These are phyloP conservation scores for Dinochytrium kinnereticum DNA, from an alignment of 371 early-diverging fungal species.

Conservation along the genomic window DNA sequence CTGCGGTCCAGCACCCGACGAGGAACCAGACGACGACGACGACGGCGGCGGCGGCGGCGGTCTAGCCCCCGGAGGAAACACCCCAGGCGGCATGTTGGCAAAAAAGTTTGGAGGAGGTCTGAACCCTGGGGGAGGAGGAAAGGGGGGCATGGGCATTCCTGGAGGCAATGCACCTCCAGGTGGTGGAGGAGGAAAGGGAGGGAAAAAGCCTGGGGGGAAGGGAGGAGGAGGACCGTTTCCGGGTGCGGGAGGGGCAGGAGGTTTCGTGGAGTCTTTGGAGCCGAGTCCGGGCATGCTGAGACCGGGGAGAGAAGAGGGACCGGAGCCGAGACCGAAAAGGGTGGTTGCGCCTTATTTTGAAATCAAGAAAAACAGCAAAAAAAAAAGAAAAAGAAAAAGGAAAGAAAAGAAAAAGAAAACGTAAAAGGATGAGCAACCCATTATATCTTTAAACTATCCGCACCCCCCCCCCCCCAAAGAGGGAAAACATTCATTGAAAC, in stretches of 20 bases:
- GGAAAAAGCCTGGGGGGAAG: neutral
- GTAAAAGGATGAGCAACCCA: too few species aligned
- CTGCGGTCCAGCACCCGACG: slow-evolving; percentile 13
- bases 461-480: too few species aligned
- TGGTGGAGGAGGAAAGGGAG: slow-evolving; percentile 19
- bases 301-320: slow-evolving; percentile 6
- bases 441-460: too few species aligned
- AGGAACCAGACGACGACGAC: slow-evolving; percentile 15
- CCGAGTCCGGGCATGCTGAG: slow-evolving; percentile 11
- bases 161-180: slow-evolving; percentile 10
- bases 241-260: neutral
- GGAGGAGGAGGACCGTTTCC: neutral
- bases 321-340: slow-evolving; percentile 9
- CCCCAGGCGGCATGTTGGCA: slow-evolving; percentile 21
- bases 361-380: neutral
- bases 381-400: neutral
- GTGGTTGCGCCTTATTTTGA: neutral
- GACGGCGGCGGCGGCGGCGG: slow-evolving; percentile 10
- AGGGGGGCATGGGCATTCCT: slow-evolving; percentile 15
- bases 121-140: slow-evolving; percentile 31
- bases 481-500: too few species aligned
- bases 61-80: neutral
- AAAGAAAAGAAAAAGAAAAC: too few species aligned
- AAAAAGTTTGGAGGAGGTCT: slow-evolving; percentile 22
- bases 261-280: neutral